Conservation (phyloP, 139 green algal genomes). For the Chlamydomonas incerta region DNA sequence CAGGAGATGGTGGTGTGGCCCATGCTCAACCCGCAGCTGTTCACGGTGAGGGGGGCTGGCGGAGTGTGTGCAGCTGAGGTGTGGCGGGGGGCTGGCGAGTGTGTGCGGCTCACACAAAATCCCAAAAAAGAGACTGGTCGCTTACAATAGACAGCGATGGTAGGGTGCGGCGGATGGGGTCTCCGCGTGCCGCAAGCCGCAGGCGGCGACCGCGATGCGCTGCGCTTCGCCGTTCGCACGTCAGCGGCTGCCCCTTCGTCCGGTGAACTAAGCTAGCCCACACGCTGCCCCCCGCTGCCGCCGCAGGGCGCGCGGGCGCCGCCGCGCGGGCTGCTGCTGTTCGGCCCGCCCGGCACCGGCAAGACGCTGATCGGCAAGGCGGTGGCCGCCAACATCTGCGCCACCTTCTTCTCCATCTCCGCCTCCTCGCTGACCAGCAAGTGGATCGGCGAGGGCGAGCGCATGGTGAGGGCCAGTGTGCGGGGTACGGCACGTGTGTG, state of each 20-base stretch:
- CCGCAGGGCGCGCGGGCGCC: slow-evolving; percentile 84
- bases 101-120: no score
- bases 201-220: no score
- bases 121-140: no score
- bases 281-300: neutral
- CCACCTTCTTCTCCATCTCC: slow-evolving; percentile 98
- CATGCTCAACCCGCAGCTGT: slow-evolving; percentile 94
- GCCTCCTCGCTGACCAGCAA: slow-evolving; percentile 96
- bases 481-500: neutral
- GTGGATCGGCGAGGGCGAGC: slow-evolving; percentile 99
- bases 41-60: slow-evolving; percentile 67
- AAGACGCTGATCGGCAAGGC: slow-evolving; percentile 98
- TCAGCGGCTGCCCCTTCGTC: no score
- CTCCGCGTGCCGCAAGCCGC: no score
- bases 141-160: no score
- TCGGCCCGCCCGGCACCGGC: slow-evolving; percentile 81
- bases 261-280: no score
- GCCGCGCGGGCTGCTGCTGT: slow-evolving; percentile 93
- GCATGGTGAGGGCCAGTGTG: slow-evolving; percentile 88
- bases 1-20: slow-evolving; percentile 98
- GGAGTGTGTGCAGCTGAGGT: neutral
- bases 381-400: slow-evolving; percentile 93
- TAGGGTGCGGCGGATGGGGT: no score
- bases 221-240: no score
- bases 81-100: neutral